Evolutionary conservation across 371 early-diverging fungal genomes (phyloP), one percentile per base, ranked within the genome.

Genomic region (Rhizopus stolonifer): DNA sequence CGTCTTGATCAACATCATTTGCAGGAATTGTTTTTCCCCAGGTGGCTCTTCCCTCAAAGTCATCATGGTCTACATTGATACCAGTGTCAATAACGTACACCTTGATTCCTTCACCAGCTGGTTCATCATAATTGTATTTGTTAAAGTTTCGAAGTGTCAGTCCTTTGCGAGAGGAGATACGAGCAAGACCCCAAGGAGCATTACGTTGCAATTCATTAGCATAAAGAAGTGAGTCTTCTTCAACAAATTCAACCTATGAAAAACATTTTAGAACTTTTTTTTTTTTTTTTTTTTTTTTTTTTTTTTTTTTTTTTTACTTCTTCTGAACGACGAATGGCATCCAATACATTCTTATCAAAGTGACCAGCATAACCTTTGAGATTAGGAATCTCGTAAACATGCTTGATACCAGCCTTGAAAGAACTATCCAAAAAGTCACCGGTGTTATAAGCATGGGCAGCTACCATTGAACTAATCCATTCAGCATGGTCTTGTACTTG

Each of bases 181-280:
- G 93, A 52, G 92, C 77, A 18, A 94, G 71, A 29, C 95, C 96
- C 96, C 96, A 95, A 11, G 94, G 90, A 22, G 96, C 93, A 60
- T 80, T 74, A 40, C 64, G 72, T 75, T 93, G 87, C 38, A 79
- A 54, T 21, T 85, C 87, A 19, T 60, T 67, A n/a, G 88, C 77
- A 72, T 87, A 85, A 53, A 94, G 87, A 31, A 91, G 69, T 52
- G 89, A 84, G 77, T 95, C 93, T 54, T 80, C 83, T 71, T 96
- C 97, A 45, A 96, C 84, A 59, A 84, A 93, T 17, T 83, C 95
- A 31, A 95, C 89, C 79, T 90, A 57, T 43, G 21, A 31, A 29
- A 9, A 29, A 1, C 29, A 29, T 29, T 11, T 9, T 9, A 0
- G 6, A 9, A 11, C 29, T 29, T 11, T 29, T 29, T 29, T 29